phyloP scores from a whole-genome alignment of 345 rosid species.

The Aethionema arabicum region DNA sequence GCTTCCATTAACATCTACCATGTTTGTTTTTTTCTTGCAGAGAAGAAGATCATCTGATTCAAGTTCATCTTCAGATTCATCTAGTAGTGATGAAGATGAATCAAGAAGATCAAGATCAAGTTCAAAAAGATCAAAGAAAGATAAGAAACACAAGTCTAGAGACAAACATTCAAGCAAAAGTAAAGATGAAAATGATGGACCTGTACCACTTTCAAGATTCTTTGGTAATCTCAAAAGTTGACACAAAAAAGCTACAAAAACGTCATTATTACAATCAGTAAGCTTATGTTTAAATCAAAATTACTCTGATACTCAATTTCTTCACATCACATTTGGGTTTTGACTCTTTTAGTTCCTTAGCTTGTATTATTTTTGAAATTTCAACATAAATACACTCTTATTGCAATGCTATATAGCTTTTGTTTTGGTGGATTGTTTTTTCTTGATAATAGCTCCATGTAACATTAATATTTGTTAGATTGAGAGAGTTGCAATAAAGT shows the following conservation, averaged over 20 bases:
- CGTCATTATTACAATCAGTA: conserved; percentile 21
- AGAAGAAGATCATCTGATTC: conserved; percentile 57
- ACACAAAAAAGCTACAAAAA: conserved; percentile 27
- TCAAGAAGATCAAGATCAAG: conserved; percentile 78
- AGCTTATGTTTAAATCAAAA: conserved; percentile 20
- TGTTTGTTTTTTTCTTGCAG: conserved; percentile 45
- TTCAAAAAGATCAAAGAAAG: conserved; percentile 62
- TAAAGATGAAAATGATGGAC: conserved; percentile 61
- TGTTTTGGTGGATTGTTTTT: background rate
- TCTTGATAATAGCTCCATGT: conserved; percentile 27
- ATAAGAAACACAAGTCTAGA: conserved; percentile 68
- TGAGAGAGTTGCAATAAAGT: conserved; percentile 26
- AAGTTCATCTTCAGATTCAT: conserved; percentile 71
- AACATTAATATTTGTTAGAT: conserved; percentile 25
- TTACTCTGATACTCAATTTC: background rate
- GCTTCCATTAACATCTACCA: background rate
- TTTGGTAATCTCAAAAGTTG: conserved; percentile 70
- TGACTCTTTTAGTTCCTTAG: too few species aligned
- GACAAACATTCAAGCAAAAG: conserved; percentile 50
- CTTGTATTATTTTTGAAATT: too few species aligned
- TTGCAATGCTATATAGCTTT: conserved; percentile 24
- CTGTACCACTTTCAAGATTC: conserved; percentile 89
- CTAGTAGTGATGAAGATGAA: conserved; percentile 81
- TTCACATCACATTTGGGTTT: too few species aligned
- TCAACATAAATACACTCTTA: background rate